These are phyloP conservation scores for Candida cerambycidarum DNA, from an alignment of 805 yeast species.

Conservation along the genomic window DNA sequence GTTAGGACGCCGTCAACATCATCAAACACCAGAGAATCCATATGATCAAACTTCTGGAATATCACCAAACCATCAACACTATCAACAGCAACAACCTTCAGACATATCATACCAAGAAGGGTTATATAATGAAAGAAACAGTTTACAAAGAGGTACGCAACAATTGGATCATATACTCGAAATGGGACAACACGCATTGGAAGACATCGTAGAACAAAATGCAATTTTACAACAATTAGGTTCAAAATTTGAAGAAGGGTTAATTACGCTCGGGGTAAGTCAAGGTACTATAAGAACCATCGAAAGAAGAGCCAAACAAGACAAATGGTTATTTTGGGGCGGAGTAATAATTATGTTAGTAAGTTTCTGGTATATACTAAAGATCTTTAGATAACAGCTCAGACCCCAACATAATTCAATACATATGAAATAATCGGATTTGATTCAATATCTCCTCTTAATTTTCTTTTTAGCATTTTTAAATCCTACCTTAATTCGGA, in stretches of 20 bases:
- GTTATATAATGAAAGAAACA: conserved; percentile 63
- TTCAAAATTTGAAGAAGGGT: conserved; percentile 60
- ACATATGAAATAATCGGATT: conserved; percentile 1
- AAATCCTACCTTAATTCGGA: too few species aligned
- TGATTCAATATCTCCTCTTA: neutral
- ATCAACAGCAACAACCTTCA: conserved; percentile 25
- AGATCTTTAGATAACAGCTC: conserved; percentile 52
- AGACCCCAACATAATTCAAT: too few species aligned
- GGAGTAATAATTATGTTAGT: conserved; percentile 63
- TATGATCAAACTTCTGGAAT: conserved; percentile 27
- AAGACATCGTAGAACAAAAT: conserved; percentile 83
- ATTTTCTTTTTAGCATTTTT: too few species aligned
- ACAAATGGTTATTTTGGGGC: conserved; percentile 82
- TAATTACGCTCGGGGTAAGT: conserved; percentile 83
- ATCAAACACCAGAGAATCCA: conserved; percentile 47
- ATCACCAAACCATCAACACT: conserved; percentile 19
- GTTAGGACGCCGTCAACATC: conserved; percentile 48
- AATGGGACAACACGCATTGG: conserved; percentile 83
- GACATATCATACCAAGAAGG: conserved; percentile 56
- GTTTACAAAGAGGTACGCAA: conserved; percentile 65
- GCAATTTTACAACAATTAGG: conserved; percentile 65
- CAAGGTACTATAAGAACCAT: conserved; percentile 77
- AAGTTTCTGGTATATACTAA: conserved; percentile 64
- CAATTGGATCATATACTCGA: conserved; percentile 89
- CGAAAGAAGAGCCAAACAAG: conserved; percentile 80